phyloP scores from a whole-genome alignment of 768 basidiomycete species.

The Mycena epipterygia region DNA sequence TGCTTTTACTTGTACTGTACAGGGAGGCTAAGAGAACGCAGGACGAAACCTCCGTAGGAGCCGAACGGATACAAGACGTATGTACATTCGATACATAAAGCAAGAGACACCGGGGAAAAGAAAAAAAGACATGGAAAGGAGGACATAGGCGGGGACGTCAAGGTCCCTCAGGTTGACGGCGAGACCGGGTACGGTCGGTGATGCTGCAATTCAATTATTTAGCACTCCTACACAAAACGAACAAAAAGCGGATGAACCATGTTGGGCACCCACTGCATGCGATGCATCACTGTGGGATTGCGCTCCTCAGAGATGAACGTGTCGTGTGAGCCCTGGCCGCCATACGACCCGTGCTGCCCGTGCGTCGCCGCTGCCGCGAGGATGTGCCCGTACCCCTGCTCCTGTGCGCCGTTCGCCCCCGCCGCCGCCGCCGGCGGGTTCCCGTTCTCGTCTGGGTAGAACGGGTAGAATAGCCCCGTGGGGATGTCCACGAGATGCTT shows the following conservation, averaged over 20 bases:
- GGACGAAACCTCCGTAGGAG: not conserved
- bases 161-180: constrained; percentile 31
- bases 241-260: constrained; percentile 55
- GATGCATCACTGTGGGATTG: constrained; percentile 51
- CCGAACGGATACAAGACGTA: constrained; percentile 6
- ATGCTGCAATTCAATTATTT: constrained; percentile 10
- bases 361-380: constrained; percentile 72
- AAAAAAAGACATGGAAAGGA: not conserved
- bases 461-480: constrained; percentile 80
- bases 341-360: constrained; percentile 63
- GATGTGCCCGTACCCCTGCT: constrained; percentile 65
- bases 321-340: constrained; percentile 69
- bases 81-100: constrained; percentile 18
- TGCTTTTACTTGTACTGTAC: not conserved
- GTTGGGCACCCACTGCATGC: constrained; percentile 44
- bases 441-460: constrained; percentile 69
- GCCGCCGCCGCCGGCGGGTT: constrained; percentile 36
- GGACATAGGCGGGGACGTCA: constrained; percentile 1
- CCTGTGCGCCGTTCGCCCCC: constrained; percentile 37
- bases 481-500: constrained; percentile 77
- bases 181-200: constrained; percentile 42
- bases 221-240: not conserved
- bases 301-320: constrained; percentile 81
- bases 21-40: not conserved
- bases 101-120: not conserved